A percentile compares a stretch with the other conserved stretches of the same genome.
Conservation (phyloP, 2,329 filamentous ascomycete genomes). For the Alternaria postmessia region DNA sequence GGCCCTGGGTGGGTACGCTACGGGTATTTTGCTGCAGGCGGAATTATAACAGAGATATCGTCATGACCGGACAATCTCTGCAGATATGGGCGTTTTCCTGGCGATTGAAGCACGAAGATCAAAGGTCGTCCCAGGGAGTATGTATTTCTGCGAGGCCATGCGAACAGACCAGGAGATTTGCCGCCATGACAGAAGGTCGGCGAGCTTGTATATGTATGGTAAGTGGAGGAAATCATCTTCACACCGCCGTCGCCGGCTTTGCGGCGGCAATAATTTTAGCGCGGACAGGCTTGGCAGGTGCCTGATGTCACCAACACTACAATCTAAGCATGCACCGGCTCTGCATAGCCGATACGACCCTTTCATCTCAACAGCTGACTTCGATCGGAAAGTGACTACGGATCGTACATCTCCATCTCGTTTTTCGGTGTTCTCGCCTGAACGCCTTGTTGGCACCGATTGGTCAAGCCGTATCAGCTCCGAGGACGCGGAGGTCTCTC, state of each 20-base stretch:
- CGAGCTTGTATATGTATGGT: neutral
- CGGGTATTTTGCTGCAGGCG: conserved; percentile 27
- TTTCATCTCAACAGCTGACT: neutral
- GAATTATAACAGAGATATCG: conserved; percentile 24
- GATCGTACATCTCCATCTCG: no score
- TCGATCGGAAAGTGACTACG: neutral
- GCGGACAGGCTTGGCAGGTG: neutral
- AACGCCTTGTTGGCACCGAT: no score
- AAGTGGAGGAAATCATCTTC: neutral
- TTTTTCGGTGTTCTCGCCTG: no score
- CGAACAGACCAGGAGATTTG: neutral
- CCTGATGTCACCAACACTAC: neutral
- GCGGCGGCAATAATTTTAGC: conserved; percentile 1
- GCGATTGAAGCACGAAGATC: neutral
- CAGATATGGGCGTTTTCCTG: neutral
- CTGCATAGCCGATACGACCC: neutral
- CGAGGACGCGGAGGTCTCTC: no score
- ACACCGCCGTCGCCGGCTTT: conserved; percentile 1
- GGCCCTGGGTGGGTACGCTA: conserved; percentile 27
- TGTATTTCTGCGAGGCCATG: neutral
- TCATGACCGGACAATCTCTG: conserved; percentile 9
- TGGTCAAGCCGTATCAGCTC: no score
- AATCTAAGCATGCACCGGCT: neutral
- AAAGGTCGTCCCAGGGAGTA: neutral
- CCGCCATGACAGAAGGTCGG: neutral